A percentile compares a stretch with the other conserved stretches of the same genome.
These are phyloP conservation scores for Apiotrichum gracile DNA, from an alignment of 1,284 basidiomycete genomes.

Conservation along the genomic window DNA sequence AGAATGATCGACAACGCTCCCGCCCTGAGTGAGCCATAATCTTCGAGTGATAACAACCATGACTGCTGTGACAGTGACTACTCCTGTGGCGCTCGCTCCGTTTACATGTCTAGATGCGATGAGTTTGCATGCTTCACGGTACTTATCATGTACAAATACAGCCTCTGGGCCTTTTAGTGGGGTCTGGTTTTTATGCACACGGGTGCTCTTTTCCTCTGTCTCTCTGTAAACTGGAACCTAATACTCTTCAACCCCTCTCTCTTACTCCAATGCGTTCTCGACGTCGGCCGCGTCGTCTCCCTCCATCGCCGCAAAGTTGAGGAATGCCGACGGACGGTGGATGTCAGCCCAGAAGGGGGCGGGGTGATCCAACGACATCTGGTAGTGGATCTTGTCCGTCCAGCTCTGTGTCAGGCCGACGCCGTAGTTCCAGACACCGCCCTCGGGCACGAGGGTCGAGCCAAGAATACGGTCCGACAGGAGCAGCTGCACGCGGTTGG, in stretches of 20 bases:
- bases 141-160: conserved; percentile 6
- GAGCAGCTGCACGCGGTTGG: conserved; percentile 88
- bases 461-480: conserved; percentile 89
- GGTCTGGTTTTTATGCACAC: not conserved
- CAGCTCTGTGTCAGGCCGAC: conserved; percentile 87
- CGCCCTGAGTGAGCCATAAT: not conserved
- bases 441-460: conserved; percentile 85
- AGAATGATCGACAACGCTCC: not conserved
- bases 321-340: conserved; percentile 81
- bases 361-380: conserved; percentile 84
- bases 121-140: conserved; percentile 2
- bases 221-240: not conserved
- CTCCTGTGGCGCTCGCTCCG: too few species aligned
- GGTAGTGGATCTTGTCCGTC: conserved; percentile 76
- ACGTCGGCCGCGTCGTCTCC: conserved; percentile 83
- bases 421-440: conserved; percentile 89
- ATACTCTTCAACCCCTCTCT: not conserved
- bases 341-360: conserved; percentile 92
- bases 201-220: not conserved
- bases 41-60: too few species aligned
- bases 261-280: conserved; percentile 57
- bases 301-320: conserved; percentile 83
- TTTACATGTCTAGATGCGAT: not conserved
- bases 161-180: not conserved
- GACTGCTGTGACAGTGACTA: not conserved